A percentile compares a stretch with the other conserved stretches of the same genome.
Evolutionary conservation across 352 stramenopile species (phyloP).

Genomic region (Pythium brassicae): DNA sequence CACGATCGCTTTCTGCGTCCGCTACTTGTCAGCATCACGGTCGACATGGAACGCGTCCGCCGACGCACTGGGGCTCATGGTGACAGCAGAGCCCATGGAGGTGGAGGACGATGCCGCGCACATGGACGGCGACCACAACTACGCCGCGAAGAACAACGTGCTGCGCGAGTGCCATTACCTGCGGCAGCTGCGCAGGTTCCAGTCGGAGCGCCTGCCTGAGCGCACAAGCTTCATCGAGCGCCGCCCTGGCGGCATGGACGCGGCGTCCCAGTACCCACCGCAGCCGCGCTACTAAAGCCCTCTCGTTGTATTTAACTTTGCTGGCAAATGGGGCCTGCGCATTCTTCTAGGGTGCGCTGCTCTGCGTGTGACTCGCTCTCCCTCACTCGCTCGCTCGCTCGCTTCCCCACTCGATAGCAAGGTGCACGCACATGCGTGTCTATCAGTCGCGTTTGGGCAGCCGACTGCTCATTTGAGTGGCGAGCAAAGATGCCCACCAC

Average conservation of each 20-base stretch:
- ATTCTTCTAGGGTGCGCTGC: no score
- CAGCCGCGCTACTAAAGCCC: conserved; percentile 14
- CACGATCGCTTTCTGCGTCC: not conserved
- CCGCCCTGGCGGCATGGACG: conserved; percentile 10
- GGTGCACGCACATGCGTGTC: no score
- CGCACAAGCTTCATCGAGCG: conserved; percentile 45
- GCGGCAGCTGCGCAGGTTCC: conserved; percentile 69
- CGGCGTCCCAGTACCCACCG: conserved; percentile 16
- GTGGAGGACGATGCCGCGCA: conserved; percentile 20
- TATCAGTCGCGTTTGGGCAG: no score
- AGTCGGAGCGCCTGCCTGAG: conserved; percentile 42
- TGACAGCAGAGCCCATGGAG: conserved; percentile 8
- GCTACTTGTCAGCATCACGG: conserved; percentile 3
- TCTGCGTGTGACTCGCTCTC: no score
- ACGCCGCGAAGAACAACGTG: conserved; percentile 52
- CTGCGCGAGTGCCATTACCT: conserved; percentile 73
- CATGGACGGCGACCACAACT: conserved; percentile 24
- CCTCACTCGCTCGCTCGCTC: no score
- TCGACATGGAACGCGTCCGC: conserved; percentile 1
- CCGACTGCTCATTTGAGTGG: no score
- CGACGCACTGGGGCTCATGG: not conserved
- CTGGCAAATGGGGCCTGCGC: not conserved
- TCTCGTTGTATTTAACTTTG: not conserved
- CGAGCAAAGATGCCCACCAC: no score
- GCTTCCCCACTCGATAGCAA: no score